Evolutionary conservation across 805 yeast species (phyloP), one percentile per base, ranked within the genome.

Genomic region (Suhomyces sp.): DNA sequence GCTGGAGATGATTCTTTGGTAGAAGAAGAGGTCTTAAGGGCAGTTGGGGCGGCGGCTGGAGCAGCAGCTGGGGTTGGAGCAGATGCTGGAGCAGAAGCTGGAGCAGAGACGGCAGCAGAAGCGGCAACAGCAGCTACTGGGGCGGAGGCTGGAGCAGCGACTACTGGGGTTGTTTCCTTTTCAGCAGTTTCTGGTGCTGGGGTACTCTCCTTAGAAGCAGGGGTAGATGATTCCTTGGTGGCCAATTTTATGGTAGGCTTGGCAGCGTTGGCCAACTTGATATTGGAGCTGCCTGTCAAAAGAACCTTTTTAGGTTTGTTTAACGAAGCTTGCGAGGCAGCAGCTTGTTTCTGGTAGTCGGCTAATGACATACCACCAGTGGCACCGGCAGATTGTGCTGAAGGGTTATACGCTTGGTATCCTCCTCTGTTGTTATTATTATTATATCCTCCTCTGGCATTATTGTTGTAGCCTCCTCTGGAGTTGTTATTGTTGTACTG

Each of bases 341-440:
- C 60, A 54, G 79, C 74, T 55, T 81, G 85, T 56, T 81, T 81
- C 56, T 84, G 82, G 65, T 79, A 87, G 47, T 86, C 95, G 35
- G 88, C 95, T 50, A 87, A 71, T 25, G 90, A 75, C 87, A 86
- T 79, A 7, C 60, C 62, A 68, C 70, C 40, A 52, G 58, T 40
- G 58, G 46, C 45, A 36, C 53, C 34, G 43, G 51, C 20, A 46
- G 51, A 38, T 31, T 26, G 23, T 11, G 20, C 25, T n/a, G 29
- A 26, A n/a, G 53, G 48, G 40, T 46, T 46, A 27, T 31, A 31
- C 21, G 38, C 24, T 33, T 38, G 46, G 39, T 43, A 47, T 6
- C 56, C 52, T 13, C 53, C 54, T 40, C 35, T 35, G 31, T 41
- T 37, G 44, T 42, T 31, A 9, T 36, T 35, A 25, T 35, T 35